A percentile compares a stretch with the other conserved stretches of the same genome.
phyloP scores from a whole-genome alignment of 1,284 basidiomycete species.

The Puccinia horiana region DNA sequence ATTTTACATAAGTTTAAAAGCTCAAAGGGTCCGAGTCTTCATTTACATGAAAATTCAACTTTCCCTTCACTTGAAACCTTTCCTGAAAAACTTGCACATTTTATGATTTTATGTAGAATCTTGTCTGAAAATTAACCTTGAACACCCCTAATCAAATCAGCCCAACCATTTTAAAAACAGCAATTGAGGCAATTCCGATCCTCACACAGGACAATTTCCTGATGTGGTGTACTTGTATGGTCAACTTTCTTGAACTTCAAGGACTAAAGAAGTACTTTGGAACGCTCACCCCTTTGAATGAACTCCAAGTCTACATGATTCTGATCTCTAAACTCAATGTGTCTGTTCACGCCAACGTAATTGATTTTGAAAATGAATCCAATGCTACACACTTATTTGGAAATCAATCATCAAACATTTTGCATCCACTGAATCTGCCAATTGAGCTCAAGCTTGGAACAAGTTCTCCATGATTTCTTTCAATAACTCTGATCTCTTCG shows the following conservation, averaged over 20 bases:
- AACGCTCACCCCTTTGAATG: not conserved
- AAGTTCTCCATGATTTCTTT: not conserved
- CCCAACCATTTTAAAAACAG: not conserved
- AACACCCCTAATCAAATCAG: not conserved
- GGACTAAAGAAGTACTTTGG: not conserved
- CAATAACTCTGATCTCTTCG: not conserved
- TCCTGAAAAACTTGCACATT: too few relatives aligned
- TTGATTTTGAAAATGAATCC: not conserved
- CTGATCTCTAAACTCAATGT: not conserved
- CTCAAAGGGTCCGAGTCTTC: too few relatives aligned
- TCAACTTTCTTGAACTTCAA: not conserved
- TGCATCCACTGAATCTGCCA: not conserved
- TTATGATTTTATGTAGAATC: too few relatives aligned
- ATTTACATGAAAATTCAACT: too few relatives aligned
- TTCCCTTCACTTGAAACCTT: too few relatives aligned
- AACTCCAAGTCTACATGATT: not conserved
- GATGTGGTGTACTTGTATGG: not conserved
- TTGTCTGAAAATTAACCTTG: too few relatives aligned
- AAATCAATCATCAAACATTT: not conserved
- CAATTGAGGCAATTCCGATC: not conserved
- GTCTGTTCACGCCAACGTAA: not conserved
- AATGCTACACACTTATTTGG: not conserved
- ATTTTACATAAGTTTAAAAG: too few relatives aligned
- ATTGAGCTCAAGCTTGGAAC: not conserved
- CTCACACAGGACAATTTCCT: not conserved